A percentile compares a stretch with the other conserved stretches of the same genome.
phyloP scores from a whole-genome alignment of 2,329 filamentous ascomycete genomes.

The Hortaea sp. region DNA sequence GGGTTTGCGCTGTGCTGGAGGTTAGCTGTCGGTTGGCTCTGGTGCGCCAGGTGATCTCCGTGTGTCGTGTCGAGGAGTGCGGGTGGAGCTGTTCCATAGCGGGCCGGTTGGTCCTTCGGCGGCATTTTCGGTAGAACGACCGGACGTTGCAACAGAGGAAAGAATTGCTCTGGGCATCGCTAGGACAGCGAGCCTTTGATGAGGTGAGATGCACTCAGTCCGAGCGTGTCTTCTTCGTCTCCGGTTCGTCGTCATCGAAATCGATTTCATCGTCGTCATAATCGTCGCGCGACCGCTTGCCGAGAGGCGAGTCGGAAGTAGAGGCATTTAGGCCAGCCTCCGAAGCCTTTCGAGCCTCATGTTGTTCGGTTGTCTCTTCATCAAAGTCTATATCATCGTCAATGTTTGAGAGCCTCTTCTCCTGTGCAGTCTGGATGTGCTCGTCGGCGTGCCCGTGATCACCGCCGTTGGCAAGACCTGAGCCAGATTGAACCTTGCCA shows the following conservation, averaged over 20 bases:
- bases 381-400: slow-evolving; percentile 19
- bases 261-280: slow-evolving; percentile 13
- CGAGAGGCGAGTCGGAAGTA: slow-evolving; percentile 13
- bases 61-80: too few species aligned
- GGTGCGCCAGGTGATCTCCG: too few species aligned
- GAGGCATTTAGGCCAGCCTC: not conserved
- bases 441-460: not conserved
- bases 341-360: slow-evolving; percentile 11
- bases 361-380: slow-evolving; percentile 15
- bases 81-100: too few species aligned
- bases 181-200: too few species aligned
- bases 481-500: too few species aligned
- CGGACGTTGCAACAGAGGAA: too few species aligned
- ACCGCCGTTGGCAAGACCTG: too few species aligned
- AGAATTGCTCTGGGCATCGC: too few species aligned
- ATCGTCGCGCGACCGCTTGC: slow-evolving; percentile 24
- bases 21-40: too few species aligned
- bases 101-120: too few species aligned
- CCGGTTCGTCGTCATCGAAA: slow-evolving; percentile 14
- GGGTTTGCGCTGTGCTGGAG: too few species aligned
- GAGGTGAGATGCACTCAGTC: not conserved
- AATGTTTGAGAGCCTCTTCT: not conserved
- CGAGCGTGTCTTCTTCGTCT: slow-evolving; percentile 10
- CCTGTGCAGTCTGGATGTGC: not conserved
- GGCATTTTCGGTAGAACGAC: too few species aligned